phyloP scores from a whole-genome alignment of 2,329 filamentous ascomycete species.

The Paraphaeosphaeria sporulosa region DNA sequence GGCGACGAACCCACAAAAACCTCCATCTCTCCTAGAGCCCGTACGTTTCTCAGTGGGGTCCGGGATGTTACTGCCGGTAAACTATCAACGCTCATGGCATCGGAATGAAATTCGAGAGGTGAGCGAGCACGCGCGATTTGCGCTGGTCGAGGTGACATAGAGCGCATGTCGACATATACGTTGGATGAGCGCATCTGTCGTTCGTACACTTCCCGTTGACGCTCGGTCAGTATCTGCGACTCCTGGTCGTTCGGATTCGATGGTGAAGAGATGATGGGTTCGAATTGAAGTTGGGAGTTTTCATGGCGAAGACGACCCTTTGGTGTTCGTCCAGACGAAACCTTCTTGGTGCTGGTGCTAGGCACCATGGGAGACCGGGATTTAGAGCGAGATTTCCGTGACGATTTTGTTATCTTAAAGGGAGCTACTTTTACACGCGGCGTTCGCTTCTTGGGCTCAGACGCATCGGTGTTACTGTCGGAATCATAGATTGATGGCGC shows the following conservation, averaged over 20 bases:
- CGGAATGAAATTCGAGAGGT: slow-evolving; percentile 40
- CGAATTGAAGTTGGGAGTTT: slow-evolving; percentile 82
- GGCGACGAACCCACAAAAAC: slow-evolving; percentile 47
- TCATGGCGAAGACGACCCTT: slow-evolving; percentile 74
- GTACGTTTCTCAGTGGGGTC: slow-evolving; percentile 33
- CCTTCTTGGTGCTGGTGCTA: slow-evolving; percentile 28
- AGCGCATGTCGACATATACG: slow-evolving; percentile 70
- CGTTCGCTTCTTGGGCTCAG: slow-evolving; percentile 23
- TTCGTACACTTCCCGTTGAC: slow-evolving; percentile 79
- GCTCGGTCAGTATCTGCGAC: slow-evolving; percentile 79
- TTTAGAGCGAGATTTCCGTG: slow-evolving; percentile 35
- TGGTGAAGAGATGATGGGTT: slow-evolving; percentile 69
- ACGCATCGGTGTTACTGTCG: slow-evolving; percentile 26
- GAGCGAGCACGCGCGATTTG: slow-evolving; percentile 21
- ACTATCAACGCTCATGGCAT: slow-evolving; percentile 35
- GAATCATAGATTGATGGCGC: slow-evolving; percentile 50
- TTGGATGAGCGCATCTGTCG: slow-evolving; percentile 70
- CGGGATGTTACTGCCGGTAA: slow-evolving; percentile 28
- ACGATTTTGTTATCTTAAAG: slow-evolving; percentile 34
- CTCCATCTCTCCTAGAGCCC: slow-evolving; percentile 44
- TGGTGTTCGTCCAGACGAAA: slow-evolving; percentile 40
- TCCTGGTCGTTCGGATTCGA: slow-evolving; percentile 58
- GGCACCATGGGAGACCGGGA: slow-evolving; percentile 38
- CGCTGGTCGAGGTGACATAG: slow-evolving; percentile 27
- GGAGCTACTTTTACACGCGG: slow-evolving; percentile 37